Evolutionary conservation across 208 protist species (phyloP).

Genomic region (Leishmania martiniquensis): DNA sequence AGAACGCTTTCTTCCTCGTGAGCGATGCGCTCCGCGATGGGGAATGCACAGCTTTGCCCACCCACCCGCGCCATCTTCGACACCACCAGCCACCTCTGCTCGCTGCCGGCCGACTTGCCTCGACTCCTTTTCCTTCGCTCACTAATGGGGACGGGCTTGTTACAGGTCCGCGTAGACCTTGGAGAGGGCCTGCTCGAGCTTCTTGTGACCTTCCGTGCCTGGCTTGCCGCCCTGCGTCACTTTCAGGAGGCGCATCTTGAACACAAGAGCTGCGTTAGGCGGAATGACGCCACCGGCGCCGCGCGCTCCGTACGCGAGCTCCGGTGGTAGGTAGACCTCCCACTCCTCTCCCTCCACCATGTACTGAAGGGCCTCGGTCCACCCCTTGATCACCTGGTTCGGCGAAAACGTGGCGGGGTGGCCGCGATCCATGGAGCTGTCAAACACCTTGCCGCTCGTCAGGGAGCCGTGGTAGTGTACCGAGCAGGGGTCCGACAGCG

Average conservation of each 20-base stretch:
- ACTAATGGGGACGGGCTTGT: neutral
- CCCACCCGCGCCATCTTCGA: too few species aligned
- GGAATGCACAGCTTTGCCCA: too few species aligned
- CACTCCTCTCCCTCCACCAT: slow-evolving; percentile 88
- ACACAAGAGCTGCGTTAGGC: slow-evolving; percentile 66
- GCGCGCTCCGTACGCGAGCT: slow-evolving; percentile 76
- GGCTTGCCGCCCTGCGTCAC: slow-evolving; percentile 65
- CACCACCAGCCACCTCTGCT: too few species aligned
- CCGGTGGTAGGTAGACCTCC: slow-evolving; percentile 78
- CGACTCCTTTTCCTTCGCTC: neutral
- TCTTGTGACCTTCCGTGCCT: slow-evolving; percentile 44
- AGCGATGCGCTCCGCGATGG: too few species aligned
- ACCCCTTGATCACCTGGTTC: slow-evolving; percentile 79
- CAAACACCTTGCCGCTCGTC: slow-evolving; percentile 75
- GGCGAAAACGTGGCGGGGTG: slow-evolving; percentile 69
- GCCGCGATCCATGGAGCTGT: slow-evolving; percentile 74
- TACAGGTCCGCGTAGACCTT: slow-evolving; percentile 62
- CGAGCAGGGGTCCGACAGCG: slow-evolving; percentile 52
- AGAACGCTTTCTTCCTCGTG: too few species aligned
- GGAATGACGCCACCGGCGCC: slow-evolving; percentile 71
- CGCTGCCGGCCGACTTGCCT: too few species aligned
- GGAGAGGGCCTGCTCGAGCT: slow-evolving; percentile 54
- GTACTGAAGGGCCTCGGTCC: slow-evolving; percentile 87
- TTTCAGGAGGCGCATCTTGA: slow-evolving; percentile 80
- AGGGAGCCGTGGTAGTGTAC: slow-evolving; percentile 87